Base-by-base conservation (phyloP, 306 rosid species). In the Styphnolobium japonicum region DNA sequence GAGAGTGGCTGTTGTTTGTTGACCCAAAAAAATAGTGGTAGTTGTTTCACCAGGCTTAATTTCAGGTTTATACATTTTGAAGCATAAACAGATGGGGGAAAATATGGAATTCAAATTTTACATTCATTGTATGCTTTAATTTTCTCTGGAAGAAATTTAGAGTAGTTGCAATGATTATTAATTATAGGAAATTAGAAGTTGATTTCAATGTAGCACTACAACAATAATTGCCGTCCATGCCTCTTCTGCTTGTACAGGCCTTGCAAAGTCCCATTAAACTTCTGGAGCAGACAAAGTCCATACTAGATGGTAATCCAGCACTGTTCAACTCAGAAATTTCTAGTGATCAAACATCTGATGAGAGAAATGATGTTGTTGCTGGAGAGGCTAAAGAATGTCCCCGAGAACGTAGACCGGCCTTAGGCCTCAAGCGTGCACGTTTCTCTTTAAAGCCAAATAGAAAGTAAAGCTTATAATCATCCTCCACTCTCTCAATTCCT, bases 341-440 rank as follows among this genome's bases (percentile, higher is more conserved):
- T 2, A 52, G 40, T 10, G 67, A 67, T 70, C 71, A 39, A 31
- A 68, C 70, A 45, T 56, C 37, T 67, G 16, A 79, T 55, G 75
- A 45, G 49, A 52, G 67, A 34, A 82, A 78, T 33, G 81, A 53
- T 73, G 71, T 5, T 70, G 58, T 66, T 77, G 40, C 81, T 21
- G 77, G 15, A 39, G 84, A 75, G 73, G 83, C 18, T 73, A 76
- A 64, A n/a, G 93, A 90, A n/a, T 66, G 80, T 68, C 82, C 64
- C 21, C 97, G 84, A 71, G 85, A 84, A 57, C 85, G 88, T 73
- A 88, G 99, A 76, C 96, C 89, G 0, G 99, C 78, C 33, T 84
- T 95, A 72, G 94, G 87, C 81, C 94, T 78, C 68, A 88, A 93
- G 80, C 90, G 86, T 19, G 87, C 91, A 8, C 90, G 85, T 51